Percentiles rank a stretch among this genome's conserved stretches.
These are phyloP conservation scores for Leccinellum rugosiceps DNA, from an alignment of 768 basidiomycete species.

Conservation along the genomic window DNA sequence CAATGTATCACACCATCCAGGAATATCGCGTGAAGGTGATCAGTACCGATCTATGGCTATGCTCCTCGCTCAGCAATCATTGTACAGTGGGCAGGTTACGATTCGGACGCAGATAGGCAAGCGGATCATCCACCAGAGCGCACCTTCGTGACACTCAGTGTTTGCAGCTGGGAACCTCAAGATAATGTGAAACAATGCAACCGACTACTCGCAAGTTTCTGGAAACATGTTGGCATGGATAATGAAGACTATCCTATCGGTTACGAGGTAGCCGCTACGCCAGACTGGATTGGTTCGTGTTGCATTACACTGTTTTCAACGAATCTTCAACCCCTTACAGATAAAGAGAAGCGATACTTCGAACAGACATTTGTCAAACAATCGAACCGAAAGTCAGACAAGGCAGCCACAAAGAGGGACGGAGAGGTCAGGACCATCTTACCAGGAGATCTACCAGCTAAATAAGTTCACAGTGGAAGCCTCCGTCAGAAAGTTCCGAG, in stretches of 20 bases:
- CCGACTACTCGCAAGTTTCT: constrained; percentile 61
- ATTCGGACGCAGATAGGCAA: constrained; percentile 54
- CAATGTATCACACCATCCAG: constrained; percentile 29
- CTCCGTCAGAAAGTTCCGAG: constrained; percentile 11
- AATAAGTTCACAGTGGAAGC: constrained; percentile 14
- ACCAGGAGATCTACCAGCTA: neutral
- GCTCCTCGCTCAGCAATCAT: constrained; percentile 3
- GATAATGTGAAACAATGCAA: constrained; percentile 55
- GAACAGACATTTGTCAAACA: constrained; percentile 25
- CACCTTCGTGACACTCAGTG: neutral
- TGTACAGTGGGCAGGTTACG: constrained; percentile 66
- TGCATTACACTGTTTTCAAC: neutral
- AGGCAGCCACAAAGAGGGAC: constrained; percentile 18
- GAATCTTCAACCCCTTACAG: constrained; percentile 21
- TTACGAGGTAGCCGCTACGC: constrained; percentile 39
- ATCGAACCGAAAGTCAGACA: constrained; percentile 13
- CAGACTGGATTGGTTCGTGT: constrained; percentile 57
- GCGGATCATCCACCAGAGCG: constrained; percentile 5
- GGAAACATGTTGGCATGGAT: constrained; percentile 57
- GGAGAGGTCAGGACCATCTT: constrained; percentile 12
- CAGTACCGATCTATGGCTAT: neutral
- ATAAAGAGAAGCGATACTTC: constrained; percentile 39
- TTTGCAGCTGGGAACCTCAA: constrained; percentile 65
- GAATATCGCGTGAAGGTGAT: constrained; percentile 68
- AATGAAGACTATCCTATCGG: constrained; percentile 52